Base-by-base conservation (phyloP, 139 green algal genomes). In the Chlorella sp. region DNA sequence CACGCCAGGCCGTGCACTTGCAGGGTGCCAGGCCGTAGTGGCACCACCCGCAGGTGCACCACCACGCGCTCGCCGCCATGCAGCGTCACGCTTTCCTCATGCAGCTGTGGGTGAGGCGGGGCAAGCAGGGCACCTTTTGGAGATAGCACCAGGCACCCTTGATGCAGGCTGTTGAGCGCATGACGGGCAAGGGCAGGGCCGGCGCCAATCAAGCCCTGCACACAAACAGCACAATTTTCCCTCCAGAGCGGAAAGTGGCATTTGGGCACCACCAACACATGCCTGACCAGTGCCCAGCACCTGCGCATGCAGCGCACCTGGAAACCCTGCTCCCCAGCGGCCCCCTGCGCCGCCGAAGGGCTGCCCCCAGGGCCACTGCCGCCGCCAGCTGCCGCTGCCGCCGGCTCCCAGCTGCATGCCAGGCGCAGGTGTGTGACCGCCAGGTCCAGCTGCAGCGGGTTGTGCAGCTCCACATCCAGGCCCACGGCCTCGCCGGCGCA, bases 391-490 rank as follows among this genome's bases (percentile, higher is more conserved):
- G 82, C 82, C 11, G 23, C 81, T 25, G 73, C 65, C 2, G 74
- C 55, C 5, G 84, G 69, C 44, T 83, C 82, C 65, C 94, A 94
- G 41, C 93, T 89, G 83, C 92, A 96, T 9, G 92, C 44, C 38
- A 97, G 89, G 32, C 88, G 85, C 67, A 98, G 85, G 51, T 87
- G 70, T 4, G 88, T 83, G 30, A 98, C 34, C 57, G 81, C 63
- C 15, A 98, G 85, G 36, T 92, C 91, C 51, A 96, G 72, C 63
- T 87, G 65, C 72, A 98, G 91, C 0, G 95, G 96, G 85, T 98
- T 98, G 60, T 55, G 82, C 56, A 98, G 88, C 44, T 93, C 84
- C 39, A 98, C 83, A 38, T 92, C 85, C 21, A 98, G 87, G 7
- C 79, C 85, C 30, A 98, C 83, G 11, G 89, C 68, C 90, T 98